These are phyloP conservation scores for Athelia sp. DNA, from an alignment of 1,284 basidiomycete species.

Conservation along the genomic window DNA sequence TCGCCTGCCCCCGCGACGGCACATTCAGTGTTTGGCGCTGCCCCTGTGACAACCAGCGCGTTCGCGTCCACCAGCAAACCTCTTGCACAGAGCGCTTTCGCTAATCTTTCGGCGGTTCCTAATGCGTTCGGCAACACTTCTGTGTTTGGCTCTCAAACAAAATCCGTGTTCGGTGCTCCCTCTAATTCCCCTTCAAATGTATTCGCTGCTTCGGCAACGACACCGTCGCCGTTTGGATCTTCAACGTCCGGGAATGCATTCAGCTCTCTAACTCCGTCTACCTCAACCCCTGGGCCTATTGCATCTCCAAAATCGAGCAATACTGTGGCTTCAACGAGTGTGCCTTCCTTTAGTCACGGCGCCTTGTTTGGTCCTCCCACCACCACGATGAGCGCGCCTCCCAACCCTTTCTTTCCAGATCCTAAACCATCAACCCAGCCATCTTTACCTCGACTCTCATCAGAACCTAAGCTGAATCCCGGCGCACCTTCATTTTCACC, in stretches of 20 bases:
- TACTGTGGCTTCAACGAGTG: no score
- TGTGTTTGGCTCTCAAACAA: not conserved
- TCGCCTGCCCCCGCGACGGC: not conserved
- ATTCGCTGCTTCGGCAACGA: conserved; percentile 1
- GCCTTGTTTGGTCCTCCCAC: no score
- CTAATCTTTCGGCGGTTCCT: conserved; percentile 27
- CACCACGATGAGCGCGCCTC: not conserved
- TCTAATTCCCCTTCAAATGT: not conserved
- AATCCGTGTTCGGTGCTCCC: not conserved
- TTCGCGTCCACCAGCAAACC: conserved; percentile 3
- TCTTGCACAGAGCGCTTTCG: conserved; percentile 33
- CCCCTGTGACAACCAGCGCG: conserved; percentile 8
- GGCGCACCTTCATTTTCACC: conserved; percentile 9
- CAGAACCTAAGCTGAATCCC: conserved; percentile 17
- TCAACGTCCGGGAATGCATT: not conserved
- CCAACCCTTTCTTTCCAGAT: not conserved
- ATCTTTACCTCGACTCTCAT: conserved; percentile 22
- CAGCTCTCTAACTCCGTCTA: not conserved
- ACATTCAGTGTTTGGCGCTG: not conserved
- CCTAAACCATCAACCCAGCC: not conserved
- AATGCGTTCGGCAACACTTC: not conserved
- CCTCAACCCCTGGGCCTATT: not conserved
- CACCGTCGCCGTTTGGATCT: not conserved
- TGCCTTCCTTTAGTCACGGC: no score
- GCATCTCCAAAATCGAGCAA: no score